Base-by-base conservation (phyloP, 148 eudicot species). In the Rhododendron molle region DNA sequence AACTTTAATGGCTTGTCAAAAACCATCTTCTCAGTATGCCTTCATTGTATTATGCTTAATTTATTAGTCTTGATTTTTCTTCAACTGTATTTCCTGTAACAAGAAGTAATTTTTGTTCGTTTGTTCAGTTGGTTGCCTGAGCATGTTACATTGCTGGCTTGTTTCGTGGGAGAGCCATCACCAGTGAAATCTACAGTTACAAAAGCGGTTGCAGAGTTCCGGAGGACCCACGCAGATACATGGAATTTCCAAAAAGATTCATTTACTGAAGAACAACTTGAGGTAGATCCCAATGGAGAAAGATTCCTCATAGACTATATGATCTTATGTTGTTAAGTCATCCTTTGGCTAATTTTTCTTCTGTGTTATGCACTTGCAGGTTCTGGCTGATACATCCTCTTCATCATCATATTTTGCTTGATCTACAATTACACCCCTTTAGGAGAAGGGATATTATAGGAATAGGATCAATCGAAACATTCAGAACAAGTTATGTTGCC, bases 151-250 rank as follows among this genome's bases (percentile, higher is more conserved):
- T 86, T 95, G 84, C 89, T 96, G 86, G 98, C 98, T 86, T 92
- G 84, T 43, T 94, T 93, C 86, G 94, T 93, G 87, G 91, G 90
- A 69, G 98, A 94, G 87, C 92, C 96, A 43, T 94, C 97, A 50
- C 99, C 99, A 80, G 92, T 97, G 78, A 95, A 91, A 89, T 94
- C 98, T 46, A 95, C 98, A 2, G 99, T 95, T 80, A 97, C 98
- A 81, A 97, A 97, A 91, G 99, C 98, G 1, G 93, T 95, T 88
- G 99, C 99, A 44, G 99, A 97, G 91, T 97, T 97, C 83, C 94
- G 99, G 32, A 91, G 99, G 87, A 97, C 98, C 79, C 99, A 97
- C 89, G 98, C 98, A 73, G 98, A 97, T 89, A 95, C 98, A 71
- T 97, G 98, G 98, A 97, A 91, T 89, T 83, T 97, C 83, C 98